Evolutionary conservation across 192 early-diverging fungal genomes (phyloP), one percentile per base, ranked within the genome.

Genomic region (Allomyces javanicus): DNA sequence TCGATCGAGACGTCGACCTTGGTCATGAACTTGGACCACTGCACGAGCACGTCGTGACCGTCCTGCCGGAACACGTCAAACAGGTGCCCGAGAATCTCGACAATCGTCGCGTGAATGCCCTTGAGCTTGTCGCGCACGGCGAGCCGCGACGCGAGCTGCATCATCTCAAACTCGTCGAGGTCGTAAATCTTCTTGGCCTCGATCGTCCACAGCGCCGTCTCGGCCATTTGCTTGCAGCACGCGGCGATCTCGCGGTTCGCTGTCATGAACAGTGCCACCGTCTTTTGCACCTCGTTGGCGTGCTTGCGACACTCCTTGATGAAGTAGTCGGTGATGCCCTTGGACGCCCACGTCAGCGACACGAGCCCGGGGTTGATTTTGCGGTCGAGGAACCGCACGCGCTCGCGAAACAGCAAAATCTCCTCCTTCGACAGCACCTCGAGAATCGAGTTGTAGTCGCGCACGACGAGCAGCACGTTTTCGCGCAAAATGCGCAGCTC

Each of bases 401-500:
- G 73, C 65, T 85, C 83, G n/a, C 69, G 69, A 65, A 85, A 85
- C 27, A 85, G 68, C 21, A 61, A 63, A 63, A 77, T 73, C 65
- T 85, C 83, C 40, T 82, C 78, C 44, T 74, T 69, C 10, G 77
- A 74, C 33, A 85, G 67, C 1, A 74, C 78, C 62, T 84, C 78
- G 66, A 82, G 72, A 65, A 85, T 83, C 63, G 70, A 76, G 72
- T 85, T 85, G 71, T 84, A 84, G 65, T 85, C 83, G n/a, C 83
- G 62, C 9, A 85, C 75, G 4, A 85, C 83, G 9, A 85, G 72
- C 63, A 85, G 65, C 9, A 85, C 80, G 65, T 84, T 83, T 64
- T 85, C 83, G 21, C 83, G 68, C 17, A 85, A 64, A 24, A 81
- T 71, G 12, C 83, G 70, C 5, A 85, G 71, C 67, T 85, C 83